Base-by-base conservation (phyloP, 1,139 yeast genomes). In the Taphrina flavorubra region DNA sequence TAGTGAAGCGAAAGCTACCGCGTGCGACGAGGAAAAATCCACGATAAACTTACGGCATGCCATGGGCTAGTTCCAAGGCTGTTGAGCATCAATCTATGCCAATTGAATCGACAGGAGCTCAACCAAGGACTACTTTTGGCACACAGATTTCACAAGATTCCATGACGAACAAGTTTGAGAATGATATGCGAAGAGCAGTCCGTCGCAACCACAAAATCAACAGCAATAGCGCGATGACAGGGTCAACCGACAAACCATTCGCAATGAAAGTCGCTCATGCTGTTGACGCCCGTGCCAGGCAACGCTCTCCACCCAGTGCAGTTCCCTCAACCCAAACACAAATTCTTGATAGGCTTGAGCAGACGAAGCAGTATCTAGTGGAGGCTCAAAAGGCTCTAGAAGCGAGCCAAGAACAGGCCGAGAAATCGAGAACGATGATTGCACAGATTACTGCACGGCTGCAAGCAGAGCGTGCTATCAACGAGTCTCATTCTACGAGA, bases 41-140 rank as follows among this genome's bases (percentile, higher is more conserved):
- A 25, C 31, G 4, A 25, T 4, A 25, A 25, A 25, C 31, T 25
- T 25, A 25, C 31, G 47, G 47, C 47, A 49, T 49, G 53, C 53
- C 53, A 49, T 49, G 53, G 53, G 47, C 47, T 44, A 13, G 13
- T n/a, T 14, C 47, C 8, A 44, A 44, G 47, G 47, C 47, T 44
- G 47, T 18, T 44, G 47, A 44, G 47, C 47, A 44, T 44, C 47
- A 44, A n/a, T 13, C 8, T 7, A 44, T 16, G 18, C 47, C 13
- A n/a, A 14, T 16, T 2, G 47, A 44, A 7, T 7, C n/a, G 18
- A 14, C 47, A 14, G 47, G 11, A 14, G 18, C 47, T 5, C 47
- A 14, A 13, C 18, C 47, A 44, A 44, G 47, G n/a, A 44, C 18
- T 44, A 44, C 47, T 13, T 44, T 44, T 10, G 47, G 47, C 1